phyloP scores from a whole-genome alignment of 306 rosid species.

The Urtica urens region DNA sequence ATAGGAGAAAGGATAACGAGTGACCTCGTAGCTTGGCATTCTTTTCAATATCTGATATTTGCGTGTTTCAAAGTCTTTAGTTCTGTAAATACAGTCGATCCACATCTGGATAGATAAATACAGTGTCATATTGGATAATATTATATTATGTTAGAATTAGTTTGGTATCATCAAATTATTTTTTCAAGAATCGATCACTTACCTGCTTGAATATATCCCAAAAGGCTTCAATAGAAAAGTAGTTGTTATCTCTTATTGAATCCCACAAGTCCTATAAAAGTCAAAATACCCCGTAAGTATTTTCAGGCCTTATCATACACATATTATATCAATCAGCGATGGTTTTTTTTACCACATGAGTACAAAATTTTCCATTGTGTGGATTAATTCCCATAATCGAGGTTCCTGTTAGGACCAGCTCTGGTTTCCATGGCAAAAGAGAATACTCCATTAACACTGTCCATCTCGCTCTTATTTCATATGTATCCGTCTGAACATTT shows the following conservation, averaged over 20 bases:
- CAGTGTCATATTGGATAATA: neutral
- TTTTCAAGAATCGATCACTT: neutral
- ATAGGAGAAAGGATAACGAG: neutral
- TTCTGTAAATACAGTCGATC: slow-evolving; percentile 35
- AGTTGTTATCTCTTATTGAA: slow-evolving; percentile 59
- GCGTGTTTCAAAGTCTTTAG: slow-evolving; percentile 81
- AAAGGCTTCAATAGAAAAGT: slow-evolving; percentile 72
- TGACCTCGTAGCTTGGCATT: slow-evolving; percentile 67
- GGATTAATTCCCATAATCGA: slow-evolving; percentile 82
- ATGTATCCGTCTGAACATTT: slow-evolving; percentile 75
- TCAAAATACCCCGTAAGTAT: too few relatives aligned
- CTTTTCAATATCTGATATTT: slow-evolving; percentile 58
- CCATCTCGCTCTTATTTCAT: slow-evolving; percentile 88
- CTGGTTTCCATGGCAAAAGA: slow-evolving; percentile 87
- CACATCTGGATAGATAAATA: slow-evolving; percentile 41
- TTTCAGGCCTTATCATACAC: too few relatives aligned
- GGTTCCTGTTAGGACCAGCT: slow-evolving; percentile 62
- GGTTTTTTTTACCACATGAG: slow-evolving; percentile 51
- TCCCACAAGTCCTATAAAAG: slow-evolving; percentile 76
- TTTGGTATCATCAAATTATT: neutral
- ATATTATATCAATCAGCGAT: too few relatives aligned
- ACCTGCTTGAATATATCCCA: slow-evolving; percentile 73
- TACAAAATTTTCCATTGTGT: slow-evolving; percentile 65
- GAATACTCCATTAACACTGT: slow-evolving; percentile 70
- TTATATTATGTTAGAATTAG: neutral